A percentile compares a stretch with the other conserved stretches of the same genome.
These are phyloP conservation scores for Malus hybrid DNA, from an alignment of 331 rosid species.

Conservation along the genomic window DNA sequence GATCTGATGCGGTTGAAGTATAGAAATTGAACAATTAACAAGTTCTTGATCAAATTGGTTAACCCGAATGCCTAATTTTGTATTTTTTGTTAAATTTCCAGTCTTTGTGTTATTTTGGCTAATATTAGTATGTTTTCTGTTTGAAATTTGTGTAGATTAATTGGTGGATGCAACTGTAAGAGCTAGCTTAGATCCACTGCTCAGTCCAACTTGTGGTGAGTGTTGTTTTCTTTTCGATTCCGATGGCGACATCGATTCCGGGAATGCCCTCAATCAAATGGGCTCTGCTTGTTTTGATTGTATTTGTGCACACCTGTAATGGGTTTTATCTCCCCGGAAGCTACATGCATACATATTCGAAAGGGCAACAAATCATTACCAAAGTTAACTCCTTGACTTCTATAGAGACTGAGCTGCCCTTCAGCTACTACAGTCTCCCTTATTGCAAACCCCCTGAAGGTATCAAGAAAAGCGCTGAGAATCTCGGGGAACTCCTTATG, in stretches of 20 bases:
- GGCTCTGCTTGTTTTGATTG: conserved; percentile 29
- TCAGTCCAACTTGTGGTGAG: neutral
- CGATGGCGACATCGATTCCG: conserved; percentile 43
- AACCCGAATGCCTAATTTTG: neutral
- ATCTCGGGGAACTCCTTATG: conserved; percentile 94
- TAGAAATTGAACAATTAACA: neutral
- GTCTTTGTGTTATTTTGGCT: conserved; percentile 1
- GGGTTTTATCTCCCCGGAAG: conserved; percentile 90
- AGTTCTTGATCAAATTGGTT: neutral
- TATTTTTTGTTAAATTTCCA: neutral
- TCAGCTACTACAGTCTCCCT: conserved; percentile 79
- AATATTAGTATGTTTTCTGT: conserved; percentile 6
- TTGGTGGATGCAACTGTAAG: conserved; percentile 16
- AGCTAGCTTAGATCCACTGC: conserved; percentile 22
- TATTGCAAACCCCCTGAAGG: conserved; percentile 61
- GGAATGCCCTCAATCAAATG: conserved; percentile 28
- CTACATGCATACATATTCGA: conserved; percentile 75
- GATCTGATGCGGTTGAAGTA: conserved; percentile 4
- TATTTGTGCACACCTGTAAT: conserved; percentile 28
- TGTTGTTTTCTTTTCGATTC: neutral
- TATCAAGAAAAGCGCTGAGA: conserved; percentile 90
- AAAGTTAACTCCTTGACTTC: conserved; percentile 92
- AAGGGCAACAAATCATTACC: conserved; percentile 33
- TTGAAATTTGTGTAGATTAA: conserved; percentile 31
- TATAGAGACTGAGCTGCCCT: conserved; percentile 95